Conservation (phyloP, 495 filamentous ascomycete genomes). For the Aspergillus ellipticus region DNA sequence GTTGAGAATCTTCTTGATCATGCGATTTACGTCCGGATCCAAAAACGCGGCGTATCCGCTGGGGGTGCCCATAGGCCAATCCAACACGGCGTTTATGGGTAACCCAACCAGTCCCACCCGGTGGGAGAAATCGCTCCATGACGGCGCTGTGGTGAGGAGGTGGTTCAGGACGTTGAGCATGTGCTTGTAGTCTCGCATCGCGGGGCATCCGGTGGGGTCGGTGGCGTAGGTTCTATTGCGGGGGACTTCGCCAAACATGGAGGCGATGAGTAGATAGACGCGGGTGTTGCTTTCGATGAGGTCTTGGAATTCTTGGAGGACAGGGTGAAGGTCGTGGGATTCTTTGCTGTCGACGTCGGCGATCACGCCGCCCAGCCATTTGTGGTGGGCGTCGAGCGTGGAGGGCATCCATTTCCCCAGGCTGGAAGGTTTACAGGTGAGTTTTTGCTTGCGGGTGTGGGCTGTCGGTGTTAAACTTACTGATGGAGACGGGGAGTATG, state of each 20-base stretch:
- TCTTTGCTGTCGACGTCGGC: slow-evolving; percentile 25
- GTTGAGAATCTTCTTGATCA: slow-evolving; percentile 66
- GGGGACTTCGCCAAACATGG: slow-evolving; percentile 69
- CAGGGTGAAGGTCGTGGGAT: slow-evolving; percentile 27
- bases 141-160: slow-evolving; percentile 57
- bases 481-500: not conserved
- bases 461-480: not conserved
- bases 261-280: slow-evolving; percentile 33
- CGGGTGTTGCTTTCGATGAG: slow-evolving; percentile 44
- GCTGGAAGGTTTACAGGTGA: slow-evolving; percentile 5
- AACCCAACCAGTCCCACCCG: slow-evolving; percentile 62
- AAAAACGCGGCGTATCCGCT: slow-evolving; percentile 64
- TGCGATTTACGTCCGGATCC: slow-evolving; percentile 61
- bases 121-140: slow-evolving; percentile 51
- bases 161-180: slow-evolving; percentile 64
- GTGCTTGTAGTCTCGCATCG: slow-evolving; percentile 61
- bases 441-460: not conserved
- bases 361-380: slow-evolving; percentile 37
- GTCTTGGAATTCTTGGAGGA: slow-evolving; percentile 39
- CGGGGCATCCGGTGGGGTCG: slow-evolving; percentile 56
- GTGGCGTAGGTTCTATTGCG: slow-evolving; percentile 48
- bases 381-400: slow-evolving; percentile 23
- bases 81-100: slow-evolving; percentile 65
- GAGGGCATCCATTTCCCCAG: slow-evolving; percentile 40
- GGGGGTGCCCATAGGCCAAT: slow-evolving; percentile 70